Percentiles rank a stretch among this genome's conserved stretches.
phyloP scores from a whole-genome alignment of 495 filamentous ascomycete species.

The Penicillium desertorum region DNA sequence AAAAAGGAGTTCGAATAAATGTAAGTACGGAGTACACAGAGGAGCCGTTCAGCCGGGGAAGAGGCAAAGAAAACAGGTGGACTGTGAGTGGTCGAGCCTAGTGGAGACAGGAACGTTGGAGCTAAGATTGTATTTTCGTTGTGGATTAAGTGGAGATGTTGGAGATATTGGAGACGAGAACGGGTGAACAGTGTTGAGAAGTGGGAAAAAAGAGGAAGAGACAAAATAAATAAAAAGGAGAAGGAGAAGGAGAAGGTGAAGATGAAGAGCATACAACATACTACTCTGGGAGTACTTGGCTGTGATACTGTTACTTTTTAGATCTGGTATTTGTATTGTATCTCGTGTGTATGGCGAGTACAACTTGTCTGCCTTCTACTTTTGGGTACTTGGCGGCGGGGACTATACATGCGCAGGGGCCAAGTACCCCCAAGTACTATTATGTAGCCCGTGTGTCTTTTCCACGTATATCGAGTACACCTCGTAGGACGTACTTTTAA shows the following conservation, averaged over 20 bases:
- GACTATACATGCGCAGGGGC: neutral
- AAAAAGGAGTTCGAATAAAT: conserved; percentile 15
- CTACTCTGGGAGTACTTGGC: no score
- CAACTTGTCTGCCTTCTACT: neutral
- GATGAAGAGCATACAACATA: neutral
- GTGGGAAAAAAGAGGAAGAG: no score
- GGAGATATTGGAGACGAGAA: conserved; percentile 6
- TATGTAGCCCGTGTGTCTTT: neutral
- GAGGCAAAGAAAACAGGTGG: neutral
- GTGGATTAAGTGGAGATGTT: neutral
- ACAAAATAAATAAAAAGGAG: neutral
- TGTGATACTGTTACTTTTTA: neutral
- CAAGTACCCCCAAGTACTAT: conserved; percentile 1
- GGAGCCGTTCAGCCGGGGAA: conserved; percentile 16
- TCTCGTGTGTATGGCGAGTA: neutral
- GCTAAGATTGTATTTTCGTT: neutral
- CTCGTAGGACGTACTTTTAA: no score
- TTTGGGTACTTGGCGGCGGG: neutral
- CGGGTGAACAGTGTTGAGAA: conserved; percentile 2
- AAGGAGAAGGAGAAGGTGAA: neutral
- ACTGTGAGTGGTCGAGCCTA: conserved; percentile 7
- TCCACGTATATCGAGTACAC: neutral
- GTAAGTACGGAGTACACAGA: neutral
- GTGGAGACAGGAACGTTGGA: conserved; percentile 12
- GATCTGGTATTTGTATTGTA: no score